These are phyloP conservation scores for Moringa oleifera DNA, from an alignment of 345 rosid species.

Conservation along the genomic window DNA sequence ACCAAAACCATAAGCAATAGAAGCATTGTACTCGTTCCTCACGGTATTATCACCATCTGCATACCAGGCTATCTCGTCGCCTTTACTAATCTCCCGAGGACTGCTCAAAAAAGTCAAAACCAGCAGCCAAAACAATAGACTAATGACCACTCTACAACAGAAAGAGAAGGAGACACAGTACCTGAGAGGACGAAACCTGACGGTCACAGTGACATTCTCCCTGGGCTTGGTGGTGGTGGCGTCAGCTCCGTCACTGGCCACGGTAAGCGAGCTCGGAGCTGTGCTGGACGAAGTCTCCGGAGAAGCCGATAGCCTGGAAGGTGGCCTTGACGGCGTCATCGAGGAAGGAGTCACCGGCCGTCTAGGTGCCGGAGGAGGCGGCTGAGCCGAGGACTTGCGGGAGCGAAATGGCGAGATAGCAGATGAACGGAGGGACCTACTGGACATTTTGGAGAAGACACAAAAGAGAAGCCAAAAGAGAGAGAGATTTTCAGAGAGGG, in stretches of 20 bases:
- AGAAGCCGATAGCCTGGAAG: slow-evolving; percentile 41
- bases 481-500: slow-evolving; percentile 1
- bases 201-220: slow-evolving; percentile 79
- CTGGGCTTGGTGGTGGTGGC: slow-evolving; percentile 32
- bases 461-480: slow-evolving; percentile 10
- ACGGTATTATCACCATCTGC: slow-evolving; percentile 76
- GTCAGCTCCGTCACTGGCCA: slow-evolving; percentile 28
- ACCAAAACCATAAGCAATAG: slow-evolving; percentile 78
- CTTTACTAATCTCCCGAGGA: slow-evolving; percentile 66
- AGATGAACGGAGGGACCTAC: slow-evolving; percentile 57
- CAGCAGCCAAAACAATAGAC: slow-evolving; percentile 4
- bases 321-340: slow-evolving; percentile 33
- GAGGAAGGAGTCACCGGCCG: slow-evolving; percentile 50
- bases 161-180: slow-evolving; percentile 1
- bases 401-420: slow-evolving; percentile 74
- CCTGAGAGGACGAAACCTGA: slow-evolving; percentile 90
- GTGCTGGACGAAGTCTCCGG: slow-evolving; percentile 34
- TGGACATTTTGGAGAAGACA: slow-evolving; percentile 38
- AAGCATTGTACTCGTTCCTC: slow-evolving; percentile 62
- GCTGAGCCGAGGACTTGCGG: slow-evolving; percentile 52
- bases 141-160: slow-evolving; percentile 7
- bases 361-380: slow-evolving; percentile 26
- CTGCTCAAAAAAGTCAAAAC: slow-evolving; percentile 21
- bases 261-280: slow-evolving; percentile 26
- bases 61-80: slow-evolving; percentile 83